A percentile compares a stretch with the other conserved stretches of the same genome.
phyloP scores from a whole-genome alignment of 176 grass and related monocot genomes.

The Secale cereale region DNA sequence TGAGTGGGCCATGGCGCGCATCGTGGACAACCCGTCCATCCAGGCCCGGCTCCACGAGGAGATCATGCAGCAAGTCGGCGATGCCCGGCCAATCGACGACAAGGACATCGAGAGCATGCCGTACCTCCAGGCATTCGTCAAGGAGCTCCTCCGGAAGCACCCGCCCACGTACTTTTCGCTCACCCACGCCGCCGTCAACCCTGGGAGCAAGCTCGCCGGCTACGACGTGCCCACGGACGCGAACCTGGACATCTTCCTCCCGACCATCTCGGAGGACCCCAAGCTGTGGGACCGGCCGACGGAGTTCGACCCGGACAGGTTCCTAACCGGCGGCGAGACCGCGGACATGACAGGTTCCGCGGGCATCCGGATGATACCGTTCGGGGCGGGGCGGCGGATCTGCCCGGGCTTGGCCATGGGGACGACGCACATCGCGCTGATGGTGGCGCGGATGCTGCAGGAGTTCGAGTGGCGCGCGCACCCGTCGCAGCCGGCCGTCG shows the following conservation, averaged over 20 bases:
- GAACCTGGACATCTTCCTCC: conserved; percentile 83
- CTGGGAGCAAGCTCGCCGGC: conserved; percentile 52
- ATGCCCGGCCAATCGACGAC: conserved; percentile 60
- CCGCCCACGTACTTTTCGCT: conserved; percentile 91
- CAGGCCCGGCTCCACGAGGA: conserved; percentile 63
- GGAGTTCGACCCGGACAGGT: conserved; percentile 85
- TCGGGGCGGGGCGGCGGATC: conserved; percentile 78
- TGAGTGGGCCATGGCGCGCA: conserved; percentile 83
- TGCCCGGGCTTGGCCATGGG: conserved; percentile 88
- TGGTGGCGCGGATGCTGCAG: conserved; percentile 89
- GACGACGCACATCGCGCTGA: conserved; percentile 76
- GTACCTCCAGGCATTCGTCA: conserved; percentile 90
- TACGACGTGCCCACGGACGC: conserved; percentile 82
- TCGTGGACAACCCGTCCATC: conserved; percentile 70
- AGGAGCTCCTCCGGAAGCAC: conserved; percentile 95
- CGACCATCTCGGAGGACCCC: conserved; percentile 74
- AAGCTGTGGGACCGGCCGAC: conserved; percentile 61
- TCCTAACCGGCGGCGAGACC: conserved; percentile 66
- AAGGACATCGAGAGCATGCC: conserved; percentile 73
- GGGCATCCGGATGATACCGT: conserved; percentile 91
- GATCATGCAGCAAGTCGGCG: conserved; percentile 46
- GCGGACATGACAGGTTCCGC: conserved; percentile 88
- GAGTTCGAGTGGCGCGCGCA: conserved; percentile 79
- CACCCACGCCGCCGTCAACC: conserved; percentile 62
- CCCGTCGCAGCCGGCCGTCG: conserved; percentile 63